Percentiles rank a stretch among this genome's conserved stretches.
Conservation (phyloP, 2,329 filamentous ascomycete species). For the Ceratocystis diversiconidia region DNA sequence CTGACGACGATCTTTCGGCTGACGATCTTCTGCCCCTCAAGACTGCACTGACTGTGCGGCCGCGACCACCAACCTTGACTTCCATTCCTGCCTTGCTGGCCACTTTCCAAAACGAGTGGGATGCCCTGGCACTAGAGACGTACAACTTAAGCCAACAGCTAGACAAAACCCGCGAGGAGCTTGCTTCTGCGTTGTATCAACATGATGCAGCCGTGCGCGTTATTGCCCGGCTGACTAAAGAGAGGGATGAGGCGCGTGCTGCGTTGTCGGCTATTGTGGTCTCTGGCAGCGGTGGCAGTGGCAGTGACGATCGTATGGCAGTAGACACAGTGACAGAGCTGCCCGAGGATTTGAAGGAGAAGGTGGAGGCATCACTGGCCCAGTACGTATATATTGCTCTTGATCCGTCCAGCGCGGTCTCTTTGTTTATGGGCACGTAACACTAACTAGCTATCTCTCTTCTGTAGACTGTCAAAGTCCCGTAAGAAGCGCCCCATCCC, state of each 20-base stretch:
- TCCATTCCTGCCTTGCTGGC: constrained; percentile 90
- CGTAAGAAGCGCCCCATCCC: constrained; percentile 82
- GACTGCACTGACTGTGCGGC: constrained; percentile 67
- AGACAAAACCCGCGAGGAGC: constrained; percentile 78
- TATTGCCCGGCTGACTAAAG: constrained; percentile 77
- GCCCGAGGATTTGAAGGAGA: constrained; percentile 53
- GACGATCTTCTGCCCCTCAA: constrained; percentile 85
- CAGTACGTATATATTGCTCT: constrained; percentile 41
- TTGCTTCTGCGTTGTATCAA: constrained; percentile 87
- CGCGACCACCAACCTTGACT: constrained; percentile 81
- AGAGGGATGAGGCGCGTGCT: constrained; percentile 83
- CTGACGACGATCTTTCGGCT: constrained; percentile 64
- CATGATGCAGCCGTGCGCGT: constrained; percentile 94
- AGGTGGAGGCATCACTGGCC: constrained; percentile 68
- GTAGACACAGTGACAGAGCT: constrained; percentile 64
- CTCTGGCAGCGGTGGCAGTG: constrained; percentile 33
- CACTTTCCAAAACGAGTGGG: constrained; percentile 97
- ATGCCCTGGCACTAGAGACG: constrained; percentile 78
- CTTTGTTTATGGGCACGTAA: neutral
- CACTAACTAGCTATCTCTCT: neutral
- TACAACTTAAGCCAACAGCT: constrained; percentile 85
- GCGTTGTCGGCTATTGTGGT: constrained; percentile 77
- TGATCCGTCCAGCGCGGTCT: too few species aligned
- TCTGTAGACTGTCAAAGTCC: constrained; percentile 60
- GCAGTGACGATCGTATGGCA: constrained; percentile 72